These are phyloP conservation scores for Vigna reflexopilosa DNA, from an alignment of 306 rosid species.

Conservation along the genomic window DNA sequence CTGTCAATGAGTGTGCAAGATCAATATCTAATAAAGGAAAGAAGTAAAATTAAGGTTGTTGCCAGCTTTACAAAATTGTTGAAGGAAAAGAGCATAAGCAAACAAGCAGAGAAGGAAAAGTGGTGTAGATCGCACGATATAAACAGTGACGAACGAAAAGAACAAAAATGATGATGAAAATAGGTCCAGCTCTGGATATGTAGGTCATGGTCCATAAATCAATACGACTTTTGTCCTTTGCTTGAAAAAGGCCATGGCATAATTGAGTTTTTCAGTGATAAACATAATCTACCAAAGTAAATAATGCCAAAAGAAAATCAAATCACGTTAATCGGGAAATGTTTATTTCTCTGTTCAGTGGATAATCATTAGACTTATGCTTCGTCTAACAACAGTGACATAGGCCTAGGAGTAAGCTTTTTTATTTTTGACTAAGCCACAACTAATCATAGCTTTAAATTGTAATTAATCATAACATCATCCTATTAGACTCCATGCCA, in stretches of 20 bases:
- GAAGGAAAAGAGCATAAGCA: too few species aligned
- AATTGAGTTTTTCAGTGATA: background rate
- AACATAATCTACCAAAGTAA: background rate
- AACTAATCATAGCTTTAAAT: background rate
- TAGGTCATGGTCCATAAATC: slow-evolving; percentile 26
- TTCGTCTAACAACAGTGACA: background rate
- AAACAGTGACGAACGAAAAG: background rate
- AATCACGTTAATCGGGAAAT: background rate
- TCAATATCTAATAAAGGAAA: too few species aligned
- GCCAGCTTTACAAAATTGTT: too few species aligned
- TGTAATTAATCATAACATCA: background rate
- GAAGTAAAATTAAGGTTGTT: too few species aligned
- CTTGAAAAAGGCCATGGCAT: background rate
- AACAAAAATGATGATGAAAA: background rate
- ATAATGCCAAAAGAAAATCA: background rate
- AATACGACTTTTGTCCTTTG: slow-evolving; percentile 30
- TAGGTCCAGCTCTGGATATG: background rate
- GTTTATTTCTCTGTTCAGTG: background rate
- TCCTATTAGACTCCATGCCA: slow-evolving; percentile 17
- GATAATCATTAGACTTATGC: background rate
- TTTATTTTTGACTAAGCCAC: background rate
- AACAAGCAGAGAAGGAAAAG: too few species aligned
- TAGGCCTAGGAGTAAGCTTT: background rate
- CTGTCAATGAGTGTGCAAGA: too few species aligned
- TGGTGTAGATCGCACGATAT: too few species aligned